Conservation (phyloP, 208 protist species). For the Trypanosoma congolense region DNA sequence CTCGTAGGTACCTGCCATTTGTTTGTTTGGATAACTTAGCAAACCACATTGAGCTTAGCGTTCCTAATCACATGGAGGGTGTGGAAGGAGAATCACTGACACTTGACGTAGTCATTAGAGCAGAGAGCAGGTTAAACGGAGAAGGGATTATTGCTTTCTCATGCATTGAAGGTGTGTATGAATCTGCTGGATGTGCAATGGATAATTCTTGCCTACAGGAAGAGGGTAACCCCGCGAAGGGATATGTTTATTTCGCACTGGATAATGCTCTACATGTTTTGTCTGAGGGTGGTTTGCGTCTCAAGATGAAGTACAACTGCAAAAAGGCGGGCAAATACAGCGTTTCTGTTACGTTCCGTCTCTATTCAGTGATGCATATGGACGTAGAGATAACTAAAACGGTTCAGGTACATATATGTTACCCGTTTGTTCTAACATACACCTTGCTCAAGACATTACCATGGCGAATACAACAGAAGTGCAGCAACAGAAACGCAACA, state of each 20-base stretch:
- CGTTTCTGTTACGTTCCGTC: constrained; percentile 17
- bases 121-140: constrained; percentile 15
- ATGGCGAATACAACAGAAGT: constrained; percentile 2
- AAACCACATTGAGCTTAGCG: constrained; percentile 29
- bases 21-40: constrained; percentile 30
- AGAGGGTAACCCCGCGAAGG: constrained; percentile 5
- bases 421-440: constrained; percentile 16
- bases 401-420: constrained; percentile 17
- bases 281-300: constrained; percentile 2
- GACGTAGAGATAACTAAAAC: constrained; percentile 15
- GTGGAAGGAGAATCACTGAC: constrained; percentile 52
- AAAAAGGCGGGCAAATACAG: constrained; percentile 20
- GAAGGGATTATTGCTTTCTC: constrained; percentile 35
- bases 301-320: constrained; percentile 16
- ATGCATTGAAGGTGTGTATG: constrained; percentile 19
- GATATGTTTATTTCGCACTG: constrained; percentile 12
- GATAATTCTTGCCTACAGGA: background rate
- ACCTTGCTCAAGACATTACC: constrained; percentile 9
- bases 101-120: constrained; percentile 31
- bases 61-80: constrained; percentile 28
- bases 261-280: constrained; percentile 35
- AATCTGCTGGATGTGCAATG: constrained; percentile 8
- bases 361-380: constrained; percentile 11
- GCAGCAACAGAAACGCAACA: background rate
- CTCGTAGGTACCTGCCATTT: constrained; percentile 13